Conservation (phyloP, 2,329 filamentous ascomycete genomes). For the Neofusicoccum parvum region DNA sequence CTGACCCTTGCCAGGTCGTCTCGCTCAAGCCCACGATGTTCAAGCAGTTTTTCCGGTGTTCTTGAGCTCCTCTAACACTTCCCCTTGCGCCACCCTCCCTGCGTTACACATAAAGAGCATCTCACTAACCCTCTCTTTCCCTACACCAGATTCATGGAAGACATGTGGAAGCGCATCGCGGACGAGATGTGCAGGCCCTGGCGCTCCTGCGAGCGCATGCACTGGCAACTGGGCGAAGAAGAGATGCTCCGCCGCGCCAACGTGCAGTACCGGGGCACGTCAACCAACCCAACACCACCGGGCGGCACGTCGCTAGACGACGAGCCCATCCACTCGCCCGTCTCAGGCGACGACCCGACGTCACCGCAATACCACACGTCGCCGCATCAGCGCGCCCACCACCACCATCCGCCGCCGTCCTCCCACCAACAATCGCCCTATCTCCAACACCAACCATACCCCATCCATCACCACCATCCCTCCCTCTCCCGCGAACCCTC, state of each 20-base stretch:
- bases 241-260: constrained; percentile 95
- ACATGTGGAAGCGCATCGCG: constrained; percentile 97
- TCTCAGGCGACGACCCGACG: constrained; percentile 26
- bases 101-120: not conserved
- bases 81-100: not conserved
- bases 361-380: no score
- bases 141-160: constrained; percentile 80
- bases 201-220: constrained; percentile 96
- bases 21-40: not conserved
- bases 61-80: not conserved
- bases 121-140: constrained; percentile 22
- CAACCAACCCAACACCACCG: constrained; percentile 27
- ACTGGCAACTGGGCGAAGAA: constrained; percentile 91
- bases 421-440: constrained; percentile 25
- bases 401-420: constrained; percentile 32
- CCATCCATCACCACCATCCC: constrained; percentile 18
- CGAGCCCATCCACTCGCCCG: constrained; percentile 29
- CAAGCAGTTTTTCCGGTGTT: not conserved
- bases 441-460: constrained; percentile 25
- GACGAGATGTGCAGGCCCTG: constrained; percentile 95
- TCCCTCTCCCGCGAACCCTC: not conserved
- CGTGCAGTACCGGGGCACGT: constrained; percentile 72
- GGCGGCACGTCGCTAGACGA: constrained; percentile 34
- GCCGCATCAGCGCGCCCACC: constrained; percentile 22
- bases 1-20: not conserved